Base-by-base conservation (phyloP, 2,329 filamentous ascomycete genomes). In the Orbilia ellipsospora region DNA sequence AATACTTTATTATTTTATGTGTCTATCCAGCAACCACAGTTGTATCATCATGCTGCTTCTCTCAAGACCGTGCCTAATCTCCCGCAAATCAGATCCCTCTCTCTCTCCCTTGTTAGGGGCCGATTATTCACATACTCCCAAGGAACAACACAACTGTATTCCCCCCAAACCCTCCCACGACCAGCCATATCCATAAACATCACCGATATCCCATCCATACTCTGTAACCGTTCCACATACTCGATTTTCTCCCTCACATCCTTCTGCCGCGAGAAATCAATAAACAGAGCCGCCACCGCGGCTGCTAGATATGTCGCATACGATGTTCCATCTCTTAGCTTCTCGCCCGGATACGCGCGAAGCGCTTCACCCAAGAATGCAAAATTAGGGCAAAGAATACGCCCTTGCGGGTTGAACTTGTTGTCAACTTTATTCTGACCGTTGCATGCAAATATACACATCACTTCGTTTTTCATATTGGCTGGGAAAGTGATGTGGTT, bases 361-460 rank as follows among this genome's bases (percentile, higher is more conserved):
- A 52, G n/a, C n/a, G n/a, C 20, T 23, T 52, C n/a, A 23, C 50
- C 50, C 13, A 52, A 23, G 5, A 52, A 8, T 13, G 50, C 50
- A 10, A 52, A 52, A 23, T 52, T 52, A 23, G n/a, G 10, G 20
- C 20, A 13, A 13, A 13, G 10, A 13, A n/a, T 52, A 7, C 20
- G n/a, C 16, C 3, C n/a, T 23, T 5, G 15, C 5, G 50, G 50
- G 20, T 52, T 52, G 10, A 52, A 52, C 20, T 52, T 20, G 12
- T 18, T 20, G n/a, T 52, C 18, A 5, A 20, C 50, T 20, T 52
- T 52, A 18, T 20, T 20, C 16, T 18, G n/a, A 10, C 50, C 50
- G 20, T 20, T 52, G 8, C 50, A 52, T 3, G 50, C 50, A n/a
- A 52, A 52, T n/a, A 52, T 52, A 13, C 50, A 52, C 50, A 52